phyloP scores from a whole-genome alignment of 306 rosid species.

The Vigna unguiculata region DNA sequence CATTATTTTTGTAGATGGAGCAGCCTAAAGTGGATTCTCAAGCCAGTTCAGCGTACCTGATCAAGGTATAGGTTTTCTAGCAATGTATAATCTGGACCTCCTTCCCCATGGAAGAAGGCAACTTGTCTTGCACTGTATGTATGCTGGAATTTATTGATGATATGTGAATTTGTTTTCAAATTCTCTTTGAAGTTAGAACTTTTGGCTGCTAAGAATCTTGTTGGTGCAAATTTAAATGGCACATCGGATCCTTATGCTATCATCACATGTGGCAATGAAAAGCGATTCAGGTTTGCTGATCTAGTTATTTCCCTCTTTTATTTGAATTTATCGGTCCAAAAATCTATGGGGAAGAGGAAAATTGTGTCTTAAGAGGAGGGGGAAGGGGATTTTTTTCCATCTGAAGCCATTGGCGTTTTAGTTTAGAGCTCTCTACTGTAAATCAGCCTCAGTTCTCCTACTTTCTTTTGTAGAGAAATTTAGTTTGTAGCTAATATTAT shows the following conservation, averaged over 20 bases:
- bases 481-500: constrained; percentile 13
- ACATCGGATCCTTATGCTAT: constrained; percentile 97
- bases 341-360: constrained; percentile 1
- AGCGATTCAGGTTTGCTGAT: constrained; percentile 82
- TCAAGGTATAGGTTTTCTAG: constrained; percentile 69
- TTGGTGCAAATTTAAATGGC: constrained; percentile 97
- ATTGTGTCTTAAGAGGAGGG: neutral
- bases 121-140: neutral
- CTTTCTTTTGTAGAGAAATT: constrained; percentile 17
- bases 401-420: neutral
- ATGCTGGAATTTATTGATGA: constrained; percentile 27
- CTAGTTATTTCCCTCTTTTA: neutral
- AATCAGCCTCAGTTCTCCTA: neutral
- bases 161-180: constrained; percentile 29
- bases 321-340: neutral
- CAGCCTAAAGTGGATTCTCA: constrained; percentile 68
- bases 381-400: neutral
- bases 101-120: constrained; percentile 6
- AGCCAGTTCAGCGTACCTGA: constrained; percentile 67
- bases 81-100: constrained; percentile 40
- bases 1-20: constrained; percentile 85
- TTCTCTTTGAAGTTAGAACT: constrained; percentile 79
- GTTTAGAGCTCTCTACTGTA: constrained; percentile 18
- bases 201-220: constrained; percentile 93
- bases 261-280: constrained; percentile 88